Evolutionary conservation across 2,329 filamentous ascomycete genomes (phyloP).

Genomic region (Phyllosticta paracitricarpa): DNA sequence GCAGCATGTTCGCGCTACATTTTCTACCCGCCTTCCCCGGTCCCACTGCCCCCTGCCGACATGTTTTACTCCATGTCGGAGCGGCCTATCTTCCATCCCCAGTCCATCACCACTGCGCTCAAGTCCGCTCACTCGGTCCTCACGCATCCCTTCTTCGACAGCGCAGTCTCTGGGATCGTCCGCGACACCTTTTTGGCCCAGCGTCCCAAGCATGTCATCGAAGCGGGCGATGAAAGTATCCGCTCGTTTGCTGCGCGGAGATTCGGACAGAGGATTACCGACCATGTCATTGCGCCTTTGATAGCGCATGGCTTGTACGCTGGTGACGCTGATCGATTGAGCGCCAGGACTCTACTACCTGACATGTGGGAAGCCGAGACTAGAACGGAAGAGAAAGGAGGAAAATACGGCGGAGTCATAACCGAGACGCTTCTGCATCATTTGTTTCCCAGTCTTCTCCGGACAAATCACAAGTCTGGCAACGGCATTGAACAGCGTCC

Average conservation of each 20-base stretch:
- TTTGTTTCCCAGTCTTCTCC: background rate
- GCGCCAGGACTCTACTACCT: background rate
- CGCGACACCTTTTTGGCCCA: background rate
- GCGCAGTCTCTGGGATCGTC: background rate
- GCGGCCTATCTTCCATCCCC: background rate
- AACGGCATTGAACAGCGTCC: too few species aligned
- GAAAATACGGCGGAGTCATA: background rate
- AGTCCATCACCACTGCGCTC: background rate
- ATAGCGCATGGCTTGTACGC: background rate
- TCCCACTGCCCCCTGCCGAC: background rate
- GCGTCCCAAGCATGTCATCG: background rate
- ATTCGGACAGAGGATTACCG: background rate
- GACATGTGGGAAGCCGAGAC: background rate
- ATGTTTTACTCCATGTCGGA: background rate
- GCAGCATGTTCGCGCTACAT: constrained; percentile 1
- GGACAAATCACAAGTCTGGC: too few species aligned
- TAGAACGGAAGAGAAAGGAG: background rate
- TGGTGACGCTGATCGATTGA: background rate
- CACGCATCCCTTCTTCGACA: background rate
- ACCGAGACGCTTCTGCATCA: background rate
- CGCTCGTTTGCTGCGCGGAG: background rate
- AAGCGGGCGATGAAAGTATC: background rate
- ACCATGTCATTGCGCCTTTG: background rate
- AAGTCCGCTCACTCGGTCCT: background rate
- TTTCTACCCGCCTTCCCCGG: background rate